These are phyloP conservation scores for Sugiyamaella pinicola DNA, from an alignment of 1,139 yeast genomes.

Conservation along the genomic window DNA sequence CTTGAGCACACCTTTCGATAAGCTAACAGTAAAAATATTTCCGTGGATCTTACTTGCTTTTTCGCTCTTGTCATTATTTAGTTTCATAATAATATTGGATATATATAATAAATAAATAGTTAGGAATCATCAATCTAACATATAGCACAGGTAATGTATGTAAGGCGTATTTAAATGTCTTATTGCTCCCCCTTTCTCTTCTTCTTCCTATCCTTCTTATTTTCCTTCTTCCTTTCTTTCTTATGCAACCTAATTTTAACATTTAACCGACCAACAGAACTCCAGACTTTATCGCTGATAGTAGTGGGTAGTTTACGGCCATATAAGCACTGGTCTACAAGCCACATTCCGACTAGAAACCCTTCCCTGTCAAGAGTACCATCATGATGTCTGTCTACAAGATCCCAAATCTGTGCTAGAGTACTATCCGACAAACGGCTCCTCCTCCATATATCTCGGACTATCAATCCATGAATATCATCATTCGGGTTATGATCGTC, in stretches of 20 bases:
- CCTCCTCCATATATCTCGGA: constrained; percentile 76
- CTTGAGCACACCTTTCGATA: no score
- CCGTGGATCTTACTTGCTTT: no score
- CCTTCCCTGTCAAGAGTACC: constrained; percentile 80
- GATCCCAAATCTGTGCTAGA: constrained; percentile 69
- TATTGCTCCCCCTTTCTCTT: constrained; percentile 18
- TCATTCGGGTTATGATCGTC: constrained; percentile 37
- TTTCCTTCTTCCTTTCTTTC: constrained; percentile 23
- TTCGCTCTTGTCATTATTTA: no score
- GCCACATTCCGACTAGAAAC: constrained; percentile 93
- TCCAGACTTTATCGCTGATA: constrained; percentile 46
- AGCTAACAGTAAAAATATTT: no score
- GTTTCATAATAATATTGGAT: no score
- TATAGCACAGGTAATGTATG: constrained; percentile 35
- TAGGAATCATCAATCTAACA: background rate
- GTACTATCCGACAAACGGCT: constrained; percentile 69
- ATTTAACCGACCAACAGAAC: constrained; percentile 46
- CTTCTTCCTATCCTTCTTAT: constrained; percentile 17
- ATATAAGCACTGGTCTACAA: constrained; percentile 91
- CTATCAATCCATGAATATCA: constrained; percentile 67
- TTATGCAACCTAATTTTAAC: constrained; percentile 37
- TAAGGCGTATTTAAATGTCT: no score
- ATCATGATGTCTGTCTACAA: constrained; percentile 75
- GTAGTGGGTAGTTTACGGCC: constrained; percentile 82
- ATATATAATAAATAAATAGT: no score